Evolutionary conservation across 164 flowering plant species (phyloP), one percentile per base, ranked within the genome.

Genomic region (Cinnamomum chago): DNA sequence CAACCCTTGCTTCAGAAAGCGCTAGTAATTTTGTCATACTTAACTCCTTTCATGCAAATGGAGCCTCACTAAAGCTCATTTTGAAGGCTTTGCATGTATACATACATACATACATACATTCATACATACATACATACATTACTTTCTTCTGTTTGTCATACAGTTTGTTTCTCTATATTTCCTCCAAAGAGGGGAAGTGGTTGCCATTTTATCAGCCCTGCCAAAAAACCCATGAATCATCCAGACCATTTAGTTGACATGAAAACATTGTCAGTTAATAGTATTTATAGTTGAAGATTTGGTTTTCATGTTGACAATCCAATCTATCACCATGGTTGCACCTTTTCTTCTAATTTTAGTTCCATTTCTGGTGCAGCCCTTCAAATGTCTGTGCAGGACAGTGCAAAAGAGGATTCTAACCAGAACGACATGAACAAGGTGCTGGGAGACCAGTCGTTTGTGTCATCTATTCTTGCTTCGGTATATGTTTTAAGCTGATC

Each of bases 381-480:
- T 80, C 91, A 91, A 74, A 80, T 93, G 80, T 93, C 97, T 72
- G 89, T 91, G 79, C 89, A 93, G 83, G 97, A 89, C 0, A 60
- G 75, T 76, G 25, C 87, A 17, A 85, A 81, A 69, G 93, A 88
- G n/a, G 67, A 86, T 40, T 52, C 88, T 25, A 81, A 69, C 79
- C 89, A 86, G 76, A 73, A 84, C 52, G 96, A 92, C 50, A 81
- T 91, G 93, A 89, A 81, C 75, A 85, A 88, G 33, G 83, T 92
- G 81, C 81, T 94, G 82, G 86, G 88, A 1, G 96, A 94, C 78
- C 92, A 92, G 76, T 80, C 92, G 9, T 91, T 91, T 72, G 81
- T 94, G 79, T 89, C 97, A 51, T 89, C 94, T 27, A 88, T 94
- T 70, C 90, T 94, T 79, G 86, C 94, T 62, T 84, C 90, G 72